These are phyloP conservation scores for Cyberlindnera mississippiensis DNA, from an alignment of 805 yeast genomes.

Conservation along the genomic window DNA sequence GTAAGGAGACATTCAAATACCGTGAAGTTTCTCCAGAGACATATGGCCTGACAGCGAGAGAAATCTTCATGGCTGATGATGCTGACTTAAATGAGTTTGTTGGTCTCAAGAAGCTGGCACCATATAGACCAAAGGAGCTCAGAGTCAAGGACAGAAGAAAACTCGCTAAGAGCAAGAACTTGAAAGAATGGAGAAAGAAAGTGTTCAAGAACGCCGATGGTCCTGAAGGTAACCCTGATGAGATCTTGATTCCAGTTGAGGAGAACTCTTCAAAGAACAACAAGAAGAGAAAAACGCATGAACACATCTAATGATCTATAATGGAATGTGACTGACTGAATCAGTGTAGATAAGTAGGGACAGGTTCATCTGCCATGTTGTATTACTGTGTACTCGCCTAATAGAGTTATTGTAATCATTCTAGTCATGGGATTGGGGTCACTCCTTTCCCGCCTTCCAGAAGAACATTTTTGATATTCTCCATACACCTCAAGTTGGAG, in stretches of 20 bases:
- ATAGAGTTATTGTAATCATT: background rate
- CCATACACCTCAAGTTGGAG: constrained; percentile 51
- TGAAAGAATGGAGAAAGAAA: constrained; percentile 86
- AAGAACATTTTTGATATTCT: constrained; percentile 37
- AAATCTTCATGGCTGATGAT: constrained; percentile 88
- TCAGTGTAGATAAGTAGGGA: too few relatives aligned
- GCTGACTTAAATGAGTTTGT: constrained; percentile 76
- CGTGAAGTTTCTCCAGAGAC: constrained; percentile 95
- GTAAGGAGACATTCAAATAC: constrained; percentile 63
- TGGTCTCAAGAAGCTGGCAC: constrained; percentile 90
- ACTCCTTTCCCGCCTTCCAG: constrained; percentile 22
- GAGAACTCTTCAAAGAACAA: background rate
- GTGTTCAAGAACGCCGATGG: constrained; percentile 67
- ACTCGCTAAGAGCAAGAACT: constrained; percentile 73
- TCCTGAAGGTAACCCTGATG: constrained; percentile 25
- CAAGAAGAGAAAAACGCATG: constrained; percentile 1
- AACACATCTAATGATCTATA: too few relatives aligned
- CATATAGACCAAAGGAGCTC: constrained; percentile 76
- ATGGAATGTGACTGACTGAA: too few relatives aligned
- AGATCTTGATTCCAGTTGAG: constrained; percentile 16
- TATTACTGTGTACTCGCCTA: too few relatives aligned
- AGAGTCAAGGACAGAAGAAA: constrained; percentile 77
- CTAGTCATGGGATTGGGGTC: constrained; percentile 7
- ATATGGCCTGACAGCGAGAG: constrained; percentile 81
- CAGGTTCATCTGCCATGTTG: too few relatives aligned